Conservation (phyloP, 192 early-diverging fungal genomes). For the Endogone sp. region DNA sequence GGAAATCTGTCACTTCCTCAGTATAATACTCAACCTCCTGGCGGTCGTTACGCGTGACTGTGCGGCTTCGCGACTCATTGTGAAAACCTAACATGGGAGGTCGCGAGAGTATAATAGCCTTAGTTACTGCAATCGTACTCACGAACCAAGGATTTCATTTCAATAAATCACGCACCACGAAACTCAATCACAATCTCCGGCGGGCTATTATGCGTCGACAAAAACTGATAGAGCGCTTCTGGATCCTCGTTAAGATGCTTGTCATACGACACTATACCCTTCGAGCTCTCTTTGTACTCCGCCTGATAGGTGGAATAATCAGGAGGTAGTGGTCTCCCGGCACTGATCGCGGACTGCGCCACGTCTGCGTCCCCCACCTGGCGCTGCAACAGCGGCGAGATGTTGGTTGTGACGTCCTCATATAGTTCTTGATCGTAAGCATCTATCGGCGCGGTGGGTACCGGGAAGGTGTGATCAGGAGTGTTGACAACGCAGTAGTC, state of each 20-base stretch:
- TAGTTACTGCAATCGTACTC: too few species aligned
- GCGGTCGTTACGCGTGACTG: constrained; percentile 15
- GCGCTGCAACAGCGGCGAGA: background rate
- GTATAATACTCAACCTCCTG: constrained; percentile 24
- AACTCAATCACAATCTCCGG: constrained; percentile 25
- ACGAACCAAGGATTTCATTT: background rate
- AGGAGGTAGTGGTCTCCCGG: constrained; percentile 15
- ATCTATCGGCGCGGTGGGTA: background rate
- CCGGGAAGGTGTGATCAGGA: background rate
- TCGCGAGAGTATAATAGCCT: too few species aligned
- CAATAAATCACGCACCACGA: constrained; percentile 12
- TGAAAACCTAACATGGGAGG: constrained; percentile 30
- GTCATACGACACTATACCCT: constrained; percentile 26
- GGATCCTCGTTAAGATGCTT: constrained; percentile 26
- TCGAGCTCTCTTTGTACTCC: constrained; percentile 7
- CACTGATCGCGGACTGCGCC: background rate
- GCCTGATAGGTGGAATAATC: constrained; percentile 23
- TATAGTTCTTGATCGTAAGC: background rate
- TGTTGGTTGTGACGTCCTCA: background rate
- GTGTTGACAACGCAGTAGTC: background rate
- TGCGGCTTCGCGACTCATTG: constrained; percentile 21
- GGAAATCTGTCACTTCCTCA: constrained; percentile 23
- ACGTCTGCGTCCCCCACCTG: background rate
- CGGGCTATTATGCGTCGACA: constrained; percentile 22
- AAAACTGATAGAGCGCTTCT: constrained; percentile 27